Evolutionary conservation across 2,329 filamentous ascomycete species (phyloP), one percentile per base, ranked within the genome.

Genomic region (Trichoderma oligosporum): DNA sequence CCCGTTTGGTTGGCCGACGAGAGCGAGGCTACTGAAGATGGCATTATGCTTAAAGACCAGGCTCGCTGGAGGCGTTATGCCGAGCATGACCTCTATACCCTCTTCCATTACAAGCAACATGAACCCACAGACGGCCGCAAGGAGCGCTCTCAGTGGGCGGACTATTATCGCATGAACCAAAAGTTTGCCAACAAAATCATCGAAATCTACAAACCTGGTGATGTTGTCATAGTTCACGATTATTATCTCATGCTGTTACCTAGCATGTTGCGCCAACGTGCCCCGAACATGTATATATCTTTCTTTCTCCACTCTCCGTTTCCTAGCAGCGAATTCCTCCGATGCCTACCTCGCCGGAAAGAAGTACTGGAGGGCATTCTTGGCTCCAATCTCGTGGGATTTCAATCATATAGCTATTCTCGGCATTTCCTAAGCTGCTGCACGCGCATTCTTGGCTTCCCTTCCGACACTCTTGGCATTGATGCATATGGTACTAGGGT

Each of bases 101-200:
- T 97, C 8, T 91, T 97, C 70, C 93, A 97, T 74, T 97, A 97
- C 79, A 96, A 96, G 75, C 90, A 94, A 68, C 89, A 96, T 68
- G 90, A 92, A 70, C 91, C 93, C 1, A 89, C 86, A 11, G 89
- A 97, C 70, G 91, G 91, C 33, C 85, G 88, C 63, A 84, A 85
- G 16, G 89, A 94, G 69, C 85, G 89, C 53, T 80, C 88, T 39
- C 86, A 91, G 65, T 97, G 93, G 92, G 85, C 88, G 24, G 91
- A 97, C 74, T 97, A 96, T 74, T 89, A 91, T 71, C 86, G 87
- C 53, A 87, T 97, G 83, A 97, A 97, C 75, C 87, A 91, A 68
- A 86, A 91, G 62, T 97, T 97, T 66, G 92, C 93, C 60, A 88
- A 96, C 71, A 85, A 86, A 61, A 96, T 97, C 65, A 79, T 94